A percentile compares a stretch with the other conserved stretches of the same genome.
Conservation (phyloP, 1,284 basidiomycete species). For the Waitea zeae region DNA sequence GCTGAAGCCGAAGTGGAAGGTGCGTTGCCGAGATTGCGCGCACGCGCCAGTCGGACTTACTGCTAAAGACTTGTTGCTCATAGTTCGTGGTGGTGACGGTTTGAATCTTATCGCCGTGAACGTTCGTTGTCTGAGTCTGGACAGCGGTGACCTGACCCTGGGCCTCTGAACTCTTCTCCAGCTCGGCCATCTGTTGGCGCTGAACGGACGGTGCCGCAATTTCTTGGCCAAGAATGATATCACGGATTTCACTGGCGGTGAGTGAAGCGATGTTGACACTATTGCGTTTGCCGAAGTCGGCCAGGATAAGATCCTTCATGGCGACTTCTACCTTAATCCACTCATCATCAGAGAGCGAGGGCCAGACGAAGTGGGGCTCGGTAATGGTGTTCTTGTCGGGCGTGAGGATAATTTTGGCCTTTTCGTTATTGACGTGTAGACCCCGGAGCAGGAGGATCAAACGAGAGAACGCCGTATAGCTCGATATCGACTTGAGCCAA, state of each 20-base stretch:
- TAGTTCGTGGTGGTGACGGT: conserved; percentile 97
- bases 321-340: conserved; percentile 99
- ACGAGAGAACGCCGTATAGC: conserved; percentile 97
- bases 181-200: conserved; percentile 97
- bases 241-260: conserved; percentile 90
- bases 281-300: conserved; percentile 98
- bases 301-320: conserved; percentile 84
- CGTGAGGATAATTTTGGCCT: conserved; percentile 90
- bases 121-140: conserved; percentile 95
- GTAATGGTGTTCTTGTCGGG: conserved; percentile 92
- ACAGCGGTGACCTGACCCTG: conserved; percentile 92
- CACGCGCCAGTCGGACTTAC: conserved; percentile 98
- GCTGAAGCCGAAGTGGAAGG: conserved; percentile 88
- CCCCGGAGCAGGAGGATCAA: conserved; percentile 91
- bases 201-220: conserved; percentile 87
- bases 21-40: conserved; percentile 94
- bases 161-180: conserved; percentile 92
- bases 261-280: conserved; percentile 97
- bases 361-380: conserved; percentile 98
- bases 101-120: conserved; percentile 94
- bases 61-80: conserved; percentile 93
- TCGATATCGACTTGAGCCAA: conserved; percentile 98
- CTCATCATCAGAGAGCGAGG: conserved; percentile 85
- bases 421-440: conserved; percentile 98
- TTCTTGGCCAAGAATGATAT: conserved; percentile 95